These are phyloP conservation scores for Aurantiochytrium sp. DNA, from an alignment of 108 stramenopile genomes.

Conservation along the genomic window DNA sequence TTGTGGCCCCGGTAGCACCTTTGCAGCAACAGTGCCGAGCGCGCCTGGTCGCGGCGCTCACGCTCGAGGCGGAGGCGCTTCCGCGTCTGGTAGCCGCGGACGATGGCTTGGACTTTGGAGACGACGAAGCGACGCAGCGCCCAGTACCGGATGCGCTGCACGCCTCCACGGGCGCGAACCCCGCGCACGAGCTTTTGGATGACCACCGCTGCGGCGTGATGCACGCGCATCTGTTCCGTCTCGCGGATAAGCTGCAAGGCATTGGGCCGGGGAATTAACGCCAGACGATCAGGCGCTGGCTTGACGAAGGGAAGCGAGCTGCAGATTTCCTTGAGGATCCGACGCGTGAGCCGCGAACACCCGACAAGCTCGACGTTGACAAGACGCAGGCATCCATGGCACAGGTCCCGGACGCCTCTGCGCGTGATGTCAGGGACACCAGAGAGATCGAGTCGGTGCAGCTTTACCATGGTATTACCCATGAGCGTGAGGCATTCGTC, in stretches of 20 bases:
- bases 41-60: neutral
- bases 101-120: neutral
- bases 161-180: neutral
- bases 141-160: neutral
- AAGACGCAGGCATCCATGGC: neutral
- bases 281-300: neutral
- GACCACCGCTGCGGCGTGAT: conserved; percentile 1
- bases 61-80: conserved; percentile 1
- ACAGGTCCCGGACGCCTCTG: neutral
- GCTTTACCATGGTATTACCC: neutral
- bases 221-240: neutral
- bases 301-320: neutral
- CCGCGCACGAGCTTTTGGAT: conserved; percentile 13
- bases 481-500: neutral
- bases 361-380: neutral
- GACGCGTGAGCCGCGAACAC: neutral
- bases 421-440: neutral
- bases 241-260: neutral
- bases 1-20: neutral
- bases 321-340: neutral
- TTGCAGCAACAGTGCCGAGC: neutral
- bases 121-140: neutral
- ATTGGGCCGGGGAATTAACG: neutral
- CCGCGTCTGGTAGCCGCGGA: neutral
- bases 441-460: neutral